Evolutionary conservation across 345 rosid species (phyloP), one percentile per base, ranked within the genome.

Genomic region (Kernera saxatilis): DNA sequence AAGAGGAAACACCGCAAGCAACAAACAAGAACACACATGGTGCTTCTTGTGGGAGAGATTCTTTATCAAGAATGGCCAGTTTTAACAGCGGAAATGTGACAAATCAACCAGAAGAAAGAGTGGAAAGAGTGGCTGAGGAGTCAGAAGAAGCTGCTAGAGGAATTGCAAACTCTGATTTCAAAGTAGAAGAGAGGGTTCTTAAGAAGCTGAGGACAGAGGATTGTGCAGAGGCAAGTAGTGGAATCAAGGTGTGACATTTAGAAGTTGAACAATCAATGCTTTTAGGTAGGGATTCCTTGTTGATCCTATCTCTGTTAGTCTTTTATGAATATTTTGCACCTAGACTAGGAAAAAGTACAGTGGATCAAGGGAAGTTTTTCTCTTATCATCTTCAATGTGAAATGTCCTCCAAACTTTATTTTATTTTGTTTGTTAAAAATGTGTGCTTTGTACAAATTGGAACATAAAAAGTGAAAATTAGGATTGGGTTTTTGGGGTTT

Each of bases 121-220:
- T 39, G 62, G 52, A 73, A 72, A 82, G 80, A 78, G 76, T 64
- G 29, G 64, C 39, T 21, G 79, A 73, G 19, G 78, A 77, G 51
- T 73, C 69, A 23, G 68, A 46, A 61, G 58, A 64, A 45, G 67
- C 51, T 55, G 37, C 53, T 14, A 71, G 36, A 59, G 74, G 71
- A 74, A 73, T 25, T 53, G 39, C 50, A 54, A 70, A 64, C 55
- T 56, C 80, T 52, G 57, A 56, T 64, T 39, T 15, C 26, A 64
- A 54, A 65, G 77, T 46, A 56, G 66, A 46, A n/a, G 85, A 88
- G 50, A 78, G 78, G 45, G 73, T 64, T 57, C 57, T 29, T 29
- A 85, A 86, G 74, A 86, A 82, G 81, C 81, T 71, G 57, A 84
- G 67, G 79, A 59, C 43, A 27, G 79, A 81, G 71, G 85, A 82